A percentile compares a stretch with the other conserved stretches of the same genome.
phyloP scores from a whole-genome alignment of 2,329 filamentous ascomycete species.

The Colletotrichum phormii region DNA sequence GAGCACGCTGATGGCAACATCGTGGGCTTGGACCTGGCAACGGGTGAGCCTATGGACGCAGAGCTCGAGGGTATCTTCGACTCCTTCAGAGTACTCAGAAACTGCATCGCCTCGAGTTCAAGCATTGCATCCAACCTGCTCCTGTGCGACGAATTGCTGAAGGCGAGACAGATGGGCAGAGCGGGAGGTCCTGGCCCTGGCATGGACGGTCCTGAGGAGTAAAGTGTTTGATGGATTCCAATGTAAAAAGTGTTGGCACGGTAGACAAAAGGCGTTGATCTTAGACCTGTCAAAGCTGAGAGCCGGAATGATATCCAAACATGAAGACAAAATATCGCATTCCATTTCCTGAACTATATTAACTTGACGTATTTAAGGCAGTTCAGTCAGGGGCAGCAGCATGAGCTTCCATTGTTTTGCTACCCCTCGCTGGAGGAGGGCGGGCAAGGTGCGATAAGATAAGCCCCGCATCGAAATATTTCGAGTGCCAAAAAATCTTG shows the following conservation, averaged over 20 bases:
- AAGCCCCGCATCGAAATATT: slow-evolving; percentile 46
- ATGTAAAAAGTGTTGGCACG: slow-evolving; percentile 56
- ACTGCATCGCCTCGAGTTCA: slow-evolving; percentile 92
- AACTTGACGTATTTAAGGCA: not conserved
- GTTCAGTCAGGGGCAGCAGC: not conserved
- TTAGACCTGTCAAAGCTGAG: slow-evolving; percentile 36
- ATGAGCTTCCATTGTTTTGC: not conserved
- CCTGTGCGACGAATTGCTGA: slow-evolving; percentile 96
- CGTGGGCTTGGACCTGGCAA: slow-evolving; percentile 87
- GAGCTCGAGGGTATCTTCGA: slow-evolving; percentile 93
- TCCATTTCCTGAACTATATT: not conserved
- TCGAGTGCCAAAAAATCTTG: slow-evolving; percentile 49
- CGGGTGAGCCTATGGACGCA: slow-evolving; percentile 95
- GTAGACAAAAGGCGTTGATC: slow-evolving; percentile 50
- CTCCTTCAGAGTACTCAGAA: slow-evolving; percentile 93
- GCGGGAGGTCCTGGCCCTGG: slow-evolving; percentile 71
- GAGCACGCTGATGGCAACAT: slow-evolving; percentile 86
- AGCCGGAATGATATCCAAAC: slow-evolving; percentile 37
- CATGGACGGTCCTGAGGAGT: slow-evolving; percentile 71
- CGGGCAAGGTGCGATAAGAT: slow-evolving; percentile 40
- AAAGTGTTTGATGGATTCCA: slow-evolving; percentile 42
- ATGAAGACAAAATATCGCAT: slow-evolving; percentile 1
- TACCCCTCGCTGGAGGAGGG: slow-evolving; percentile 18
- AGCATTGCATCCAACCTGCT: slow-evolving; percentile 96
- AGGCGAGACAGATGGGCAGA: slow-evolving; percentile 93